Base-by-base conservation (phyloP, 2,329 filamentous ascomycete species). In the Diaporthe sp. region DNA sequence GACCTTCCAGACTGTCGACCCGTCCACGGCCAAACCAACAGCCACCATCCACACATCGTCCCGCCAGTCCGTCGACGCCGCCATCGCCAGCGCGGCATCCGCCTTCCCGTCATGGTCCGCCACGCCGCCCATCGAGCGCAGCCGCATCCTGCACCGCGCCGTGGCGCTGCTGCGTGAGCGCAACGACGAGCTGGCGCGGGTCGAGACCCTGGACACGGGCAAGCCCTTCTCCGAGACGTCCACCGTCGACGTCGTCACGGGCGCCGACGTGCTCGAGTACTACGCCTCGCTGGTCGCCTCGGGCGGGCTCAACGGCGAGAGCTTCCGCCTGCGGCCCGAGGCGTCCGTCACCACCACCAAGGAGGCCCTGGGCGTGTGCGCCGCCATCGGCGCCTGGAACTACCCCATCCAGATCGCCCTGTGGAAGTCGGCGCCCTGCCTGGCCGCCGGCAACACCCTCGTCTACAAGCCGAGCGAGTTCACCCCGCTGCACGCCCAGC, bases 391-490 rank as follows among this genome's bases (percentile, higher is more conserved):
- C 73, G 95, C 95, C 20, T 97, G 95, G 95, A 97, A 97, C 85
- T 97, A 97, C 82, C 95, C 95, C 17, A 94, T 97, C 78, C 95
- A 97, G 83, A 97, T 97, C 79, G 95, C 95, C 12, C 88, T 97
- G 1, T 97, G 95, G 95, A 97, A 97, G 84, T 95, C 94, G 1
- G 94, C 94, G 0, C 94, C 95, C 0, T 97, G 95, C 80, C 88
- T 97, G 20, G 94, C 95, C 4, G 95, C 95, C 1, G 95, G 95
- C 28, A 97, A 97, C 85, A 94, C 93, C 81, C 96, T 97, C 93
- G 91, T 97, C 60, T 97, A 97, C 86, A 97, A 97, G 85, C 94
- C 95, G 10, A 96, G 94, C 79, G 95, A 97, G 86, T 94, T 94
- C 83, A 97, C 95, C 0, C 94, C 94, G 7, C 88, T 97, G n/a